Percentiles rank a stretch among this genome's conserved stretches.
phyloP scores from a whole-genome alignment of 768 basidiomycete species.

The Goffeauzyma gilvescens region DNA sequence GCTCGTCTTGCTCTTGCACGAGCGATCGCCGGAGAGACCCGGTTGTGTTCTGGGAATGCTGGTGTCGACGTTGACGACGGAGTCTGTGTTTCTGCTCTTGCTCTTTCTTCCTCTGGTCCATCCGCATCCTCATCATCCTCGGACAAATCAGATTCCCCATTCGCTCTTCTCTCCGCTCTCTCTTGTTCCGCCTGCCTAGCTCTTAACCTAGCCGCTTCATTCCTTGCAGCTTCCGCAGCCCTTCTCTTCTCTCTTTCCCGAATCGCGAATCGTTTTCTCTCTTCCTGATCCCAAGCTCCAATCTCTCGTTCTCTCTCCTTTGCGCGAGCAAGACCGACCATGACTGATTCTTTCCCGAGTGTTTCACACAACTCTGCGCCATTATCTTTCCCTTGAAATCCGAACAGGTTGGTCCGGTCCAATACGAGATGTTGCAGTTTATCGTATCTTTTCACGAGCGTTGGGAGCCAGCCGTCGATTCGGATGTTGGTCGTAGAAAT shows the following conservation, averaged over 20 bases:
- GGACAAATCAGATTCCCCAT: constrained; percentile 3
- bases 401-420: constrained; percentile 46
- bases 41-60: too few species aligned
- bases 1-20: constrained; percentile 17
- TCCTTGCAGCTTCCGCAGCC: constrained; percentile 1
- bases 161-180: neutral
- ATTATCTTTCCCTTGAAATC: constrained; percentile 37
- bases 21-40: constrained; percentile 12
- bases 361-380: constrained; percentile 43
- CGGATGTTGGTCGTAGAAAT: constrained; percentile 46
- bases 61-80: too few species aligned
- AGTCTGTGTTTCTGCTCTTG: too few species aligned
- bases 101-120: too few species aligned
- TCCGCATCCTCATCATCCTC: constrained; percentile 7
- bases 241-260: constrained; percentile 11
- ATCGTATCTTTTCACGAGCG: constrained; percentile 40
- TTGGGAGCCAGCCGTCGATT: constrained; percentile 23
- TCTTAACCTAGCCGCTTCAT: neutral
- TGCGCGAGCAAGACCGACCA: constrained; percentile 44
- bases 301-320: constrained; percentile 47
- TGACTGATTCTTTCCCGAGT: constrained; percentile 38
- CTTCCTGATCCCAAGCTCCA: constrained; percentile 19
- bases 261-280: constrained; percentile 16
- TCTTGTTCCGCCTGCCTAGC: constrained; percentile 4
- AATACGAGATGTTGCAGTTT: constrained; percentile 48